A percentile compares a stretch with the other conserved stretches of the same genome.
Evolutionary conservation across 768 basidiomycete species (phyloP).

Genomic region (Boletus reticulatus): DNA sequence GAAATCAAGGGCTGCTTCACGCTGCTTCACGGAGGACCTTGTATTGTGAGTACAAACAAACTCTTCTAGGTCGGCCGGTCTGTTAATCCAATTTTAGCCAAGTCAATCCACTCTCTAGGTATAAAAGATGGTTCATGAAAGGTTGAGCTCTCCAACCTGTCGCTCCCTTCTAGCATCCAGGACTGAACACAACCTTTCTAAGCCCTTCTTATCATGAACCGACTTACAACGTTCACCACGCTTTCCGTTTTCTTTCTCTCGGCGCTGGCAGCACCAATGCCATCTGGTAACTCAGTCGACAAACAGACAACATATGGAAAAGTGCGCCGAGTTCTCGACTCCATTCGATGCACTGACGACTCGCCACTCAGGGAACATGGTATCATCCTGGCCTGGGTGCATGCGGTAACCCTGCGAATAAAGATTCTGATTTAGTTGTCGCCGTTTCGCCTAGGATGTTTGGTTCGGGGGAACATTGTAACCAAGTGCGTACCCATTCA

Average conservation of each 20-base stretch:
- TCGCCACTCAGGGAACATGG: conserved; percentile 54
- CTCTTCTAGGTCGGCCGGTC: conserved; percentile 9
- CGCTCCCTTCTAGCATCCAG: not conserved
- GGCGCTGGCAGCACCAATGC: conserved; percentile 37
- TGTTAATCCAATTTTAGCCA: not conserved
- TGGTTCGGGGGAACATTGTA: conserved; percentile 52
- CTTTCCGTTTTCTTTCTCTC: conserved; percentile 42
- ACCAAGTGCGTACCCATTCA: conserved; percentile 43
- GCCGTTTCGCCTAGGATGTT: conserved; percentile 43
- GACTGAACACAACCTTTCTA: not conserved
- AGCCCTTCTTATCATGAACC: conserved; percentile 12
- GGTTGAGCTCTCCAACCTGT: not conserved
- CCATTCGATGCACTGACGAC: not conserved
- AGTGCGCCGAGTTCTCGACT: conserved; percentile 36
- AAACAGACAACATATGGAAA: conserved; percentile 50
- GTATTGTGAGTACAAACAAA: not conserved
- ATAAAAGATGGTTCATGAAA: conserved; percentile 15
- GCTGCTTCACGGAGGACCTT: not conserved
- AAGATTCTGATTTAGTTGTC: conserved; percentile 49
- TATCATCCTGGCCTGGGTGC: conserved; percentile 58
- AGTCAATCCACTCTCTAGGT: conserved; percentile 12
- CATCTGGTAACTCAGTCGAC: conserved; percentile 34
- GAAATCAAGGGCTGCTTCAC: too few relatives aligned
- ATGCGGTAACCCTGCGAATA: conserved; percentile 51
- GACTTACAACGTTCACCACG: conserved; percentile 27